Percentiles rank a stretch among this genome's conserved stretches.
Evolutionary conservation across 331 rosid species (phyloP).

Genomic region (Malus hybrid): DNA sequence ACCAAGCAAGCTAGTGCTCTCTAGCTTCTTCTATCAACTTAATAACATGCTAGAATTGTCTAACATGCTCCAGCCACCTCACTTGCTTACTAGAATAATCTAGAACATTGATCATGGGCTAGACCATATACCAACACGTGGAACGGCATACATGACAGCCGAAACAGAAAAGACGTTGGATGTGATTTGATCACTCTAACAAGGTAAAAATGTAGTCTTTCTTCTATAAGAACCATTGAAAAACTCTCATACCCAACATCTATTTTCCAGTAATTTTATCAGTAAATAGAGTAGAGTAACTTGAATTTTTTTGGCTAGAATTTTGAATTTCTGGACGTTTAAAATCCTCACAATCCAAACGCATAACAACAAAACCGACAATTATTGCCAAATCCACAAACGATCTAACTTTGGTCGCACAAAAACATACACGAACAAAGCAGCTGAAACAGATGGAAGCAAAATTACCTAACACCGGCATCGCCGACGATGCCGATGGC

Average conservation of each 20-base stretch:
- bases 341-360: background rate
- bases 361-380: background rate
- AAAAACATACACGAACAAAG: background rate
- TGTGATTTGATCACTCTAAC: background rate
- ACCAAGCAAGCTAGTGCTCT: too few species aligned
- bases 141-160: too few species aligned
- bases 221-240: background rate
- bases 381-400: background rate
- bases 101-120: too few species aligned
- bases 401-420: background rate
- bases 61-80: too few species aligned
- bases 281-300: too few species aligned
- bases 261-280: too few species aligned
- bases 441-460: background rate
- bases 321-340: background rate
- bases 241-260: too few species aligned
- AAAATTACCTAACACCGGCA: slow-evolving; percentile 56
- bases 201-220: background rate
- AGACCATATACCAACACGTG: too few species aligned
- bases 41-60: too few species aligned
- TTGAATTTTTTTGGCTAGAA: background rate
- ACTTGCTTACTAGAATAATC: too few species aligned
- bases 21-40: too few species aligned
- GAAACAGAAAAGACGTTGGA: background rate
- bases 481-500: slow-evolving; percentile 69